Evolutionary conservation across 495 filamentous ascomycete genomes (phyloP), one percentile per base, ranked within the genome.

Genomic region (Penicillium bovifimosum): DNA sequence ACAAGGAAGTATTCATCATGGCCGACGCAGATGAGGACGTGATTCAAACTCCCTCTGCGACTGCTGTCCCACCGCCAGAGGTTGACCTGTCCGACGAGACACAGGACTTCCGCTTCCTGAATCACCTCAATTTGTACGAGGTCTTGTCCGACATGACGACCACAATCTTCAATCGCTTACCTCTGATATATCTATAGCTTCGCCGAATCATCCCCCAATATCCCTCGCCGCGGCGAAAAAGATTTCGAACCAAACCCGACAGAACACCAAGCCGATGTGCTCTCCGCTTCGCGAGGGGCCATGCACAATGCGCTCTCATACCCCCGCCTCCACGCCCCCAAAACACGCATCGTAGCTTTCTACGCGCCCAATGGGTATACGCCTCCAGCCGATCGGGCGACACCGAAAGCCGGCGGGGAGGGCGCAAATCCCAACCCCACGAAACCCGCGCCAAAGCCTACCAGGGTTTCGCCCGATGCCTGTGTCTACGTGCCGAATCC

Each of bases 221-320:
- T 91, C 31, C 88, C 88, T 33, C 84, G 82, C 53, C 86, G 87
- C 51, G 93, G 93, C 42, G 88, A 93, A 63, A 98, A 98, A 67
- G 93, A 98, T 74, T 98, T 96, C 67, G 93, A 96, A 69, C 81
- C 87, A 11, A 88, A 97, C 67, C 88, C 86, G 50, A 97, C 93
- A 11, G 73, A 80, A 40, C 81, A 85, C 48, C 93, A 98, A 69
- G 80, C 82, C 55, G 70, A 78, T 45, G 78, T 85, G 20, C 85
- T 98, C 41, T 81, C 83, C 54, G 82, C 86, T 18, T 92, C 88
- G 26, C 83, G 92, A n/a, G 73, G 77, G 49, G 93, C 91, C 0
- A 96, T 98, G 91, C 84, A 92, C 68, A 83, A 89, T 59, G 91
- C 90, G 6, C 79, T 98, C 55, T 77, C 80, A 40, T 83, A 84